These are phyloP conservation scores for Zygosaccharomyces pseudobailii DNA, from an alignment of 1,139 yeast species.

Conservation along the genomic window DNA sequence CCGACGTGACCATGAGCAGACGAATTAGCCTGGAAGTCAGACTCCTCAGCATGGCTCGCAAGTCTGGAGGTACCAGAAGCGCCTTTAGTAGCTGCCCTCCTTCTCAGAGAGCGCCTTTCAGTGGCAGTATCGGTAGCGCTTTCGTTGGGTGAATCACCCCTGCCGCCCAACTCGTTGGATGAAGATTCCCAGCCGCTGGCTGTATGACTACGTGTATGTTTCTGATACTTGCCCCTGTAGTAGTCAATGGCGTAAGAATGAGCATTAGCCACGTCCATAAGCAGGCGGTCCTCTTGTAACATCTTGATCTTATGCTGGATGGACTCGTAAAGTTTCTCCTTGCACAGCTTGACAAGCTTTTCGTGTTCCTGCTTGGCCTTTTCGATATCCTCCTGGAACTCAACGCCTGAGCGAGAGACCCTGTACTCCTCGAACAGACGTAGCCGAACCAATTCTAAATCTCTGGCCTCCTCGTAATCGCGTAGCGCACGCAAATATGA, in stretches of 20 bases:
- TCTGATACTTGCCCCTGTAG: conserved; percentile 35
- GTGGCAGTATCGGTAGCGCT: conserved; percentile 32
- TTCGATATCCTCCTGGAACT: conserved; percentile 70
- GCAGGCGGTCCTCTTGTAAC: conserved; percentile 81
- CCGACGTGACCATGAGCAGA: conserved; percentile 10
- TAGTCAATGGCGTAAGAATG: conserved; percentile 48
- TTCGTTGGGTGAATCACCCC: conserved; percentile 25
- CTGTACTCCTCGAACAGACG: conserved; percentile 84
- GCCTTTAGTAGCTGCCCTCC: conserved; percentile 25
- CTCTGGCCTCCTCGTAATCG: conserved; percentile 74
- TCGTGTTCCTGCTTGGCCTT: conserved; percentile 77
- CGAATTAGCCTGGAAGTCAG: conserved; percentile 20
- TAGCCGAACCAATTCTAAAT: conserved; percentile 70
- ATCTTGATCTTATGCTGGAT: conserved; percentile 77
- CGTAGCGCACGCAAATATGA: conserved; percentile 50
- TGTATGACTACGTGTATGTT: conserved; percentile 34
- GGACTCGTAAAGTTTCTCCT: conserved; percentile 75
- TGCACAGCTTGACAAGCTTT: conserved; percentile 70
- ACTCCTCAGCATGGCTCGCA: conserved; percentile 21
- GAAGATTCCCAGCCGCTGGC: conserved; percentile 34
- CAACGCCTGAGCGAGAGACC: conserved; percentile 68
- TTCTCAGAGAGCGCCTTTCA: conserved; percentile 32
- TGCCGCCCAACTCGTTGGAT: conserved; percentile 32
- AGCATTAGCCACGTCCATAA: conserved; percentile 77
- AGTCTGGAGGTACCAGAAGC: conserved; percentile 16